Conservation (phyloP, 2,329 filamentous ascomycete genomes). For the Pseudogymnoascus verrucosus region DNA sequence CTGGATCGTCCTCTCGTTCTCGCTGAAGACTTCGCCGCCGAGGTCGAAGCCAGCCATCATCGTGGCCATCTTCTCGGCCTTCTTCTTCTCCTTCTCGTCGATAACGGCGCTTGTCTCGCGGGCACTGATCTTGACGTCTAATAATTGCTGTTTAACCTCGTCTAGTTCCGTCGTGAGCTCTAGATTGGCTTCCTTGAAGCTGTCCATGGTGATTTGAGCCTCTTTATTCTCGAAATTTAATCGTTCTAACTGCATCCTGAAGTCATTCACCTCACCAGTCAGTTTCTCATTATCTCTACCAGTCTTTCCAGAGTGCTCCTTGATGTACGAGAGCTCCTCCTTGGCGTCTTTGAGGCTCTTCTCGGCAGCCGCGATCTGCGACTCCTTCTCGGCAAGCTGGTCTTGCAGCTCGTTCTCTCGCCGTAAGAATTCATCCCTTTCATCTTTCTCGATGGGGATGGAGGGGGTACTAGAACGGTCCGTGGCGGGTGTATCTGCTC, state of each 20-base stretch:
- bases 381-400: constrained; percentile 88
- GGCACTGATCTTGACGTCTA: constrained; percentile 93
- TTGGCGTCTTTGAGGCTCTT: constrained; percentile 73
- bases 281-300: constrained; percentile 88
- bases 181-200: constrained; percentile 87
- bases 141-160: constrained; percentile 89
- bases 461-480: constrained; percentile 84
- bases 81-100: constrained; percentile 97
- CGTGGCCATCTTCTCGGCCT: constrained; percentile 98
- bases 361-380: constrained; percentile 68
- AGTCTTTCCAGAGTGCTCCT: constrained; percentile 75
- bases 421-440: constrained; percentile 89
- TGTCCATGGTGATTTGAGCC: constrained; percentile 94
- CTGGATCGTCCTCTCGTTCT: constrained; percentile 80
- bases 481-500: constrained; percentile 55
- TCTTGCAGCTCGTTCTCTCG: constrained; percentile 97
- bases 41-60: constrained; percentile 99
- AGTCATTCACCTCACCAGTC: constrained; percentile 77
- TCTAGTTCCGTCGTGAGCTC: constrained; percentile 89
- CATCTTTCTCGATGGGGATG: constrained; percentile 85
- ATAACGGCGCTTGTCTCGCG: constrained; percentile 84
- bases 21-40: constrained; percentile 84
- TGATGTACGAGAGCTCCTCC: constrained; percentile 77
- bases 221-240: constrained; percentile 95
- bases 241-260: constrained; percentile 95